phyloP scores from a whole-genome alignment of 352 stramenopile species.

The Globisporangium viniferum region DNA sequence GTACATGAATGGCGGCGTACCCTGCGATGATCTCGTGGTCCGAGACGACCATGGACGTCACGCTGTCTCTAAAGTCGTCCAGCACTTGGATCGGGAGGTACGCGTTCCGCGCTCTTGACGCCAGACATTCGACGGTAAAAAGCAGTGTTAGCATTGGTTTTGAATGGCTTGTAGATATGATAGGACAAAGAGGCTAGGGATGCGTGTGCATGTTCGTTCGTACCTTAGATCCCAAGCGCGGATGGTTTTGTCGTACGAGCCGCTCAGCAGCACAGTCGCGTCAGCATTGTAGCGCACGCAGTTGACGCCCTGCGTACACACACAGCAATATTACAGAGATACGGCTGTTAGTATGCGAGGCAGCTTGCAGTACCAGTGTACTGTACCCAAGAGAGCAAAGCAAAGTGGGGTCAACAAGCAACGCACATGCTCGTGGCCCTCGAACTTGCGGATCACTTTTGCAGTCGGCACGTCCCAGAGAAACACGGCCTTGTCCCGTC shows the following conservation, averaged over 20 bases:
- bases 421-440: conserved; percentile 76
- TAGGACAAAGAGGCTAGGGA: too few relatives aligned
- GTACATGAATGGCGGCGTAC: conserved; percentile 20
- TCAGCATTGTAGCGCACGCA: conserved; percentile 81
- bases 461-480: conserved; percentile 88
- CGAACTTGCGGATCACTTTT: conserved; percentile 86
- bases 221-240: conserved; percentile 75
- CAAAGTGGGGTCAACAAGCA: neutral
- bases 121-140: neutral
- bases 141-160: neutral
- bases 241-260: conserved; percentile 87
- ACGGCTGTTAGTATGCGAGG: neutral
- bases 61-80: conserved; percentile 87
- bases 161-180: neutral
- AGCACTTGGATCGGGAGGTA: conserved; percentile 82
- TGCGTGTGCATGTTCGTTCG: neutral
- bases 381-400: neutral
- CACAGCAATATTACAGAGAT: neutral
- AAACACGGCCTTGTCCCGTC: conserved; percentile 83
- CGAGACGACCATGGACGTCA: conserved; percentile 77
- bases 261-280: conserved; percentile 77
- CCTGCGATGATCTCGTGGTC: conserved; percentile 80
- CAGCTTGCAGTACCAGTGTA: neutral
- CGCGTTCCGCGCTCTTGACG: conserved; percentile 56
- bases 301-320: conserved; percentile 64